Evolutionary conservation across 331 rosid species (phyloP).

Genomic region (Acacia pycnantha): DNA sequence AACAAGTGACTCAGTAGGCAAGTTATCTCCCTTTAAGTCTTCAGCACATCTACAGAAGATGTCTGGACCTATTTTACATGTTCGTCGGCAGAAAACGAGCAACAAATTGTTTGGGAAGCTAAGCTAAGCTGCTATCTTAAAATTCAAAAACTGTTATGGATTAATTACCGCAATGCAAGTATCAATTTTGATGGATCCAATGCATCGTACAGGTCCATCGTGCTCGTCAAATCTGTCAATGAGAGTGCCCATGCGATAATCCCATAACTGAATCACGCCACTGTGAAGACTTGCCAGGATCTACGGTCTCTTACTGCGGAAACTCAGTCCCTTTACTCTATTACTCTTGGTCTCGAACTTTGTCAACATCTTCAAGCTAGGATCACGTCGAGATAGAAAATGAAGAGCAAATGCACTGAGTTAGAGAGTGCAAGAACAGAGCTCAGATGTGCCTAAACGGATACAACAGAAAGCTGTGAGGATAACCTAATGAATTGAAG

Average conservation of each 20-base stretch:
- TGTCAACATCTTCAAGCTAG: conserved; percentile 69
- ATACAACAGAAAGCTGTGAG: no score
- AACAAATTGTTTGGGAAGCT: neutral
- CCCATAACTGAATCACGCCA: conserved; percentile 84
- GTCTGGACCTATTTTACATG: neutral
- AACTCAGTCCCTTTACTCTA: conserved; percentile 80
- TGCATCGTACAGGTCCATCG: conserved; percentile 60
- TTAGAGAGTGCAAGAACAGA: no score
- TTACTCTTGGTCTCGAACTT: conserved; percentile 84
- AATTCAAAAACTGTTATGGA: neutral
- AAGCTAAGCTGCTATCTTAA: neutral
- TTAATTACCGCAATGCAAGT: conserved; percentile 1
- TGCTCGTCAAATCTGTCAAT: conserved; percentile 77
- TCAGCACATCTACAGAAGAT: conserved; percentile 2
- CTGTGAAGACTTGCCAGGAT: conserved; percentile 82
- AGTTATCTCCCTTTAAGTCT: neutral
- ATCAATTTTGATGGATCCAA: conserved; percentile 21
- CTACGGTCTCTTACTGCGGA: conserved; percentile 76
- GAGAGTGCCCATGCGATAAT: conserved; percentile 76
- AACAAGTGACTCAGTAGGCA: neutral
- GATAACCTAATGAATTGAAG: no score
- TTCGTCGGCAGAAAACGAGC: neutral
- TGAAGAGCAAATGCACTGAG: no score
- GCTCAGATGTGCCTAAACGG: no score
- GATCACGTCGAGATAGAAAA: conserved; percentile 31